Percentiles rank a stretch among this genome's conserved stretches.
phyloP scores from a whole-genome alignment of 768 basidiomycete species.

The Pisolithus marmoratus region DNA sequence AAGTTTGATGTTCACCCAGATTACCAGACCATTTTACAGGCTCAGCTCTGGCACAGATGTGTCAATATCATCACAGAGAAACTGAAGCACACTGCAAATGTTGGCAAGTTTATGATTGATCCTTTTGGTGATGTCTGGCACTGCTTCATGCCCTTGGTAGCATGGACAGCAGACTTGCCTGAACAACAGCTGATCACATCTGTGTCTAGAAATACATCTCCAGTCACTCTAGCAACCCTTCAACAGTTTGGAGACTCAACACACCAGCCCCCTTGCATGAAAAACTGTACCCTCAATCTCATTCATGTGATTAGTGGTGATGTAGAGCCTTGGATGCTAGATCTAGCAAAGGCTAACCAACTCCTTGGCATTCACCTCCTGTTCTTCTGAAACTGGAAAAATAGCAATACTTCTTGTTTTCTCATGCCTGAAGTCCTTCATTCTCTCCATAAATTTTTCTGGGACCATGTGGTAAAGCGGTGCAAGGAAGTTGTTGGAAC shows the following conservation, averaged over 20 bases:
- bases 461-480: conserved; percentile 10
- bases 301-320: neutral
- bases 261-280: conserved; percentile 4
- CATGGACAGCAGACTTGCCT: conserved; percentile 15
- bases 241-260: conserved; percentile 8
- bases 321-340: conserved; percentile 22
- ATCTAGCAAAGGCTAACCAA: neutral
- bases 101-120: conserved; percentile 24
- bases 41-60: conserved; percentile 25
- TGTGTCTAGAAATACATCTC: conserved; percentile 10
- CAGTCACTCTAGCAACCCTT: conserved; percentile 5
- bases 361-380: neutral
- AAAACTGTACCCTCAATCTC: neutral
- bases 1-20: conserved; percentile 16
- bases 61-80: conserved; percentile 28
- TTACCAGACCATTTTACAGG: conserved; percentile 19
- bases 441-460: conserved; percentile 7
- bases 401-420: neutral
- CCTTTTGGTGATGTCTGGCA: conserved; percentile 3
- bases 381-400: neutral
- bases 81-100: conserved; percentile 9
- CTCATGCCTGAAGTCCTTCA: conserved; percentile 17
- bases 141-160: conserved; percentile 10
- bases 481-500: conserved; percentile 2
- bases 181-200: conserved; percentile 8